Conservation (phyloP, 1,284 basidiomycete genomes). For the Sphagnurus paluster region DNA sequence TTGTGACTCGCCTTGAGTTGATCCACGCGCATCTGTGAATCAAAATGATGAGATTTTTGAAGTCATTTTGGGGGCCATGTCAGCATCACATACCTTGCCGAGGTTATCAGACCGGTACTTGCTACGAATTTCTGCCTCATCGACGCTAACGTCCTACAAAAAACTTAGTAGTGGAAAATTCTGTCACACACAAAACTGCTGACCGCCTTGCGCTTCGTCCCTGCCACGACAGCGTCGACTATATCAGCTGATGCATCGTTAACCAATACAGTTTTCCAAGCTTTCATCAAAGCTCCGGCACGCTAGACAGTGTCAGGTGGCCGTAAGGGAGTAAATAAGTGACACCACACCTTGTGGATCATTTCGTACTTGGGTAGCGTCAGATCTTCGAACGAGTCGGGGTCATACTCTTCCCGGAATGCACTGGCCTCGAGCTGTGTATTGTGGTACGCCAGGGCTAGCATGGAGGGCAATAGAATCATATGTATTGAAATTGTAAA, state of each 20-base stretch:
- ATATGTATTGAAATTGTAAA: neutral
- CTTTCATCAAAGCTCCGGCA: conserved; percentile 71
- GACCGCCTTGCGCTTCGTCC: conserved; percentile 71
- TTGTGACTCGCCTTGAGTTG: conserved; percentile 63
- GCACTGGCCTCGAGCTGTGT: conserved; percentile 89
- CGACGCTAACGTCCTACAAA: conserved; percentile 53
- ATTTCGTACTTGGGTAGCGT: conserved; percentile 77
- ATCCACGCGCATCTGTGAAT: conserved; percentile 68
- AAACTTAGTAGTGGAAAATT: conserved; percentile 5
- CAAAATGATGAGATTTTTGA: too few relatives aligned
- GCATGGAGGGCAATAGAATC: conserved; percentile 6
- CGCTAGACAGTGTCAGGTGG: conserved; percentile 61
- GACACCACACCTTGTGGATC: conserved; percentile 73
- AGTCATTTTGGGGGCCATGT: too few relatives aligned
- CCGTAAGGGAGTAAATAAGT: neutral
- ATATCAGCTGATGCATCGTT: conserved; percentile 62
- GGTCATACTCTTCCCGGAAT: conserved; percentile 85
- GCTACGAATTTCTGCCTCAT: conserved; percentile 69
- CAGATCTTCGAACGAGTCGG: conserved; percentile 73
- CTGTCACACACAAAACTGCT: too few relatives aligned
- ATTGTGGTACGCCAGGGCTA: conserved; percentile 84
- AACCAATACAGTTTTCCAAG: conserved; percentile 73
- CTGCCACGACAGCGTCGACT: conserved; percentile 40
- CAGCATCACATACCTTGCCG: conserved; percentile 54
- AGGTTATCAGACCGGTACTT: conserved; percentile 60